Evolutionary conservation across 345 rosid genomes (phyloP).

Genomic region (Barbarea vulgaris): DNA sequence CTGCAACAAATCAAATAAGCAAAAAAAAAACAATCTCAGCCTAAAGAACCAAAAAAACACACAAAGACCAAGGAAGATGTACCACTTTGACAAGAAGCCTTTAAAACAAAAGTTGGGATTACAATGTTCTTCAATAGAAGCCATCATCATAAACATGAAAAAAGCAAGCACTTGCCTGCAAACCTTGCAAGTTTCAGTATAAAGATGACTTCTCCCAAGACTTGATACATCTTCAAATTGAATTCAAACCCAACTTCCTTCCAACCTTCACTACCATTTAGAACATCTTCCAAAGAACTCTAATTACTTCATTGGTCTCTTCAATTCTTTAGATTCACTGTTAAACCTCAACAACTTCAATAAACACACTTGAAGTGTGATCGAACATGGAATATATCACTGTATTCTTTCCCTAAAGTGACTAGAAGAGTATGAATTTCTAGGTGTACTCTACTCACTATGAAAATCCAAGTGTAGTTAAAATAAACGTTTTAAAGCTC

Average conservation of each 20-base stretch:
- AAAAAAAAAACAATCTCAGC: constrained; percentile 18
- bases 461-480: neutral
- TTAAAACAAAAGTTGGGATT: constrained; percentile 51
- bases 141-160: constrained; percentile 65
- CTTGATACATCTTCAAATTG: constrained; percentile 97
- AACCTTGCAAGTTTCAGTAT: constrained; percentile 87
- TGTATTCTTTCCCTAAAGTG: constrained; percentile 16
- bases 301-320: constrained; percentile 93
- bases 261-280: constrained; percentile 97
- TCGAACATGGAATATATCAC: constrained; percentile 45
- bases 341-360: constrained; percentile 85
- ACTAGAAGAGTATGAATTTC: constrained; percentile 10
- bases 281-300: constrained; percentile 97
- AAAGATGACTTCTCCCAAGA: constrained; percentile 99
- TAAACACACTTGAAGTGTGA: constrained; percentile 60
- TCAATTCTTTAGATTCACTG: constrained; percentile 91
- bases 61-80: constrained; percentile 22
- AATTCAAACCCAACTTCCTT: constrained; percentile 98
- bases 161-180: constrained; percentile 99
- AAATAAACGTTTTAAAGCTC: neutral
- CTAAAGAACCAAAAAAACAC: constrained; percentile 18
- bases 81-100: constrained; percentile 42
- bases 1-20: constrained; percentile 47
- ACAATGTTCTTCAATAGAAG: constrained; percentile 60
- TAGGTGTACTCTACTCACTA: neutral